phyloP scores from a whole-genome alignment of 2,329 filamentous ascomycete species.

The Alternaria gansuensis region DNA sequence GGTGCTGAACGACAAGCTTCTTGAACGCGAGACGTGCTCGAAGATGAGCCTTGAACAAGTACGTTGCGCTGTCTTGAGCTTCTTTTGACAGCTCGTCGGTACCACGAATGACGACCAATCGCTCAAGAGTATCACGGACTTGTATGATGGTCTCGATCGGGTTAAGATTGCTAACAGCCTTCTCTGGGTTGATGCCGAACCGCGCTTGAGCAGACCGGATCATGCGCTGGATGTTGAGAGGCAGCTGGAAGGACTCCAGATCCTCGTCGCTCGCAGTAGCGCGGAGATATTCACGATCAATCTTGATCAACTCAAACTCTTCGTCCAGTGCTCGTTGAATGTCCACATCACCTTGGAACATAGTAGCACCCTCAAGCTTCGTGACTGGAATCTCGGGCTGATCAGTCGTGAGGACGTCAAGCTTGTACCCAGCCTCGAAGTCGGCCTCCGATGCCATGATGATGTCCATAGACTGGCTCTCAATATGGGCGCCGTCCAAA shows the following conservation, averaged over 20 bases:
- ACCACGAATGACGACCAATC: constrained; percentile 86
- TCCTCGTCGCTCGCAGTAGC: constrained; percentile 71
- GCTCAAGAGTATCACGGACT: constrained; percentile 76
- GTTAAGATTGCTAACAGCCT: constrained; percentile 85
- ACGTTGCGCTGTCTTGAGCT: constrained; percentile 86
- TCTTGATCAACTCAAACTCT: constrained; percentile 81
- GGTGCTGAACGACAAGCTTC: constrained; percentile 84
- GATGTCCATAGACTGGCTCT: constrained; percentile 89
- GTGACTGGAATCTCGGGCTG: constrained; percentile 70
- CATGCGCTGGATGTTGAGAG: constrained; percentile 89
- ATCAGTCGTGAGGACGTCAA: constrained; percentile 85
- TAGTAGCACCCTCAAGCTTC: constrained; percentile 83
- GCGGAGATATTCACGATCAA: constrained; percentile 80
- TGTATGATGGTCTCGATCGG: constrained; percentile 86
- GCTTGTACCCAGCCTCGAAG: constrained; percentile 81
- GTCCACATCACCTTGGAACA: constrained; percentile 85
- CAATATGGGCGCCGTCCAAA: constrained; percentile 90
- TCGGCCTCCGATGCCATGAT: constrained; percentile 79
- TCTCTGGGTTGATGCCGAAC: constrained; percentile 83
- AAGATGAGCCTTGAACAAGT: constrained; percentile 90
- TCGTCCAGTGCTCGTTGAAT: constrained; percentile 86
- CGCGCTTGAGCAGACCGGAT: constrained; percentile 89
- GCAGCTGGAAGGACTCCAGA: constrained; percentile 87
- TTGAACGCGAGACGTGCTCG: constrained; percentile 93
- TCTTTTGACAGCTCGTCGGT: constrained; percentile 82